Conservation (phyloP, 352 stramenopile species). For the Phytopythium sindhum region DNA sequence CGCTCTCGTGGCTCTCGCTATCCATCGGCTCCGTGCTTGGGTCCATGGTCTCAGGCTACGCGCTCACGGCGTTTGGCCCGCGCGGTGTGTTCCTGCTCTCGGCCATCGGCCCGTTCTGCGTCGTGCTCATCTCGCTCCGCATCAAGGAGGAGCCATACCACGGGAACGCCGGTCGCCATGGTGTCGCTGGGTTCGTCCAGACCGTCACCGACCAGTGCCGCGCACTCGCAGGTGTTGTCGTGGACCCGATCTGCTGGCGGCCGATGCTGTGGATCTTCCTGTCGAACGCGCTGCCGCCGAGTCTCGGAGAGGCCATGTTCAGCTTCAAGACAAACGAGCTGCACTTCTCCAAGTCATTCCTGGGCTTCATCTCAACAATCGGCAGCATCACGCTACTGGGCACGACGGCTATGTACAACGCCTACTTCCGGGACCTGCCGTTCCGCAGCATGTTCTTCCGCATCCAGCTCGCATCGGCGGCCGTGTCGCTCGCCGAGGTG, state of each 20-base stretch:
- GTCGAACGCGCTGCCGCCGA: conserved; percentile 67
- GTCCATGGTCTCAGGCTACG: conserved; percentile 58
- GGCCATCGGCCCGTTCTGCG: conserved; percentile 61
- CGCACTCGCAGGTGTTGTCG: conserved; percentile 48
- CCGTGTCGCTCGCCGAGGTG: conserved; percentile 65
- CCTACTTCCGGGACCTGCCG: conserved; percentile 73
- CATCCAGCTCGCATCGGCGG: conserved; percentile 65
- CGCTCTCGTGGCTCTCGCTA: conserved; percentile 72
- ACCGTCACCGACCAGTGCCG: conserved; percentile 50
- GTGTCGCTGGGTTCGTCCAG: conserved; percentile 38
- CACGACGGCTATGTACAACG: conserved; percentile 75
- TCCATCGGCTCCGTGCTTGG: conserved; percentile 69
- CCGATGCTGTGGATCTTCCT: conserved; percentile 82
- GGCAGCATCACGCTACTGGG: conserved; percentile 67
- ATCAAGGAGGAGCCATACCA: conserved; percentile 52
- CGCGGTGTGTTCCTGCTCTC: conserved; percentile 73
- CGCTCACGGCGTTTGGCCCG: conserved; percentile 56
- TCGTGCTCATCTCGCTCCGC: conserved; percentile 56
- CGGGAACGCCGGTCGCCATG: not conserved
- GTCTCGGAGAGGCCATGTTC: conserved; percentile 79
- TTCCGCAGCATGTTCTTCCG: conserved; percentile 77
- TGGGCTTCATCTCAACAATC: conserved; percentile 75
- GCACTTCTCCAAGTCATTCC: conserved; percentile 71
- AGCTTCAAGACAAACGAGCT: conserved; percentile 80
- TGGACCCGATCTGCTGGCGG: conserved; percentile 75